Evolutionary conservation across 2,329 filamentous ascomycete species (phyloP).

Genomic region (Beauveria varroae): DNA sequence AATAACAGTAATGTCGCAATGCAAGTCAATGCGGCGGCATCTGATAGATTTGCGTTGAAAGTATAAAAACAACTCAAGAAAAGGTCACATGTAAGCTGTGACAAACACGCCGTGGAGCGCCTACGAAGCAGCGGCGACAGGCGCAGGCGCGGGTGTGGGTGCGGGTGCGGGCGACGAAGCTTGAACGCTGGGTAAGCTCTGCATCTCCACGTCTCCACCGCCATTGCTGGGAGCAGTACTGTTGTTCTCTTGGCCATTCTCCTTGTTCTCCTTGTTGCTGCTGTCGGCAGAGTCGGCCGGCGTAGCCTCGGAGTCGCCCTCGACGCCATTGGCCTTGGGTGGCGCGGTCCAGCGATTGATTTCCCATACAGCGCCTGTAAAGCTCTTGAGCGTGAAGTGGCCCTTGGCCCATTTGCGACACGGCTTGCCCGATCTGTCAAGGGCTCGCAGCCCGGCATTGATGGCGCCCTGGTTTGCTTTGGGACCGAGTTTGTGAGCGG

Average conservation of each 20-base stretch:
- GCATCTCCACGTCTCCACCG: conserved; percentile 44
- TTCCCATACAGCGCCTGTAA: conserved; percentile 80
- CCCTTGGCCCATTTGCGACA: conserved; percentile 88
- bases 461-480: conserved; percentile 97
- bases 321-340: conserved; percentile 39
- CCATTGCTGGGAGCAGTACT: conserved; percentile 39
- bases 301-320: conserved; percentile 40
- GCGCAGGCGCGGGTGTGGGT: conserved; percentile 28
- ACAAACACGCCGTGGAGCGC: background rate
- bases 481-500: conserved; percentile 78
- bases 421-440: conserved; percentile 85
- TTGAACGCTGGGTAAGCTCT: conserved; percentile 42
- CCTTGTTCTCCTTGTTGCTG: conserved; percentile 59
- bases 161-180: conserved; percentile 40
- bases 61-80: background rate
- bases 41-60: background rate
- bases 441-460: conserved; percentile 88
- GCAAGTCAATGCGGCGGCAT: background rate
- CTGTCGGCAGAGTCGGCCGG: conserved; percentile 38
- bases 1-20: background rate
- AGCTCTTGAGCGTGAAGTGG: conserved; percentile 79
- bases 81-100: background rate
- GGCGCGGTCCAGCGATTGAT: conserved; percentile 77
- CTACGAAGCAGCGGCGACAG: conserved; percentile 39
- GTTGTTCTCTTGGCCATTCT: conserved; percentile 45